Base-by-base conservation (phyloP, 192 early-diverging fungal genomes). In the Cladochytrium replicatum region DNA sequence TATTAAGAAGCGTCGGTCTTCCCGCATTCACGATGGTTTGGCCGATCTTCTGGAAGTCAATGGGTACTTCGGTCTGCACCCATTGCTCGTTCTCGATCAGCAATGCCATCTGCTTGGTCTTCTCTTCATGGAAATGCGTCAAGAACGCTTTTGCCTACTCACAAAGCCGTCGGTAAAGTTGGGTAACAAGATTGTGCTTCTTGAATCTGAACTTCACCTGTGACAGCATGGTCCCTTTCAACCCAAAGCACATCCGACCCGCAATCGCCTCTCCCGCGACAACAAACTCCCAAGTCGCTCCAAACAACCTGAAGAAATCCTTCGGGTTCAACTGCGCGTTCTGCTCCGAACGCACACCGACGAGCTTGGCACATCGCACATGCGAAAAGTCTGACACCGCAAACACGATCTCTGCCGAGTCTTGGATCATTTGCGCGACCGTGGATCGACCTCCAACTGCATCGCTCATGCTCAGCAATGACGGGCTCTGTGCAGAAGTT, bases 51-150 rank as follows among this genome's bases (percentile, higher is more conserved):
- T 99, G 96, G 45, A 93, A 99, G 49, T 95, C 92, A 46, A 83
- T 70, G 0, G 93, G 91, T n/a, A 99, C 87, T 47, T 87, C 87
- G 7, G 86, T 80, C 55, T 88, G 88, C 21, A 75, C 69, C 96
- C 96, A 99, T 66, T 93, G 89, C 59, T 99, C 96, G 60, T 88
- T 94, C 53, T 97, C 96, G 44, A 99, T 81, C 8, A 95, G 68
- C 15, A 87, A 63, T 8, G 82, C 77, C 17, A 89, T 70, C 61
- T 97, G 91, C 30, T 86, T 91, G 29, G 77, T 71, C 48, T 86
- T 87, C 57, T 94, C 91, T 46, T 88, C 86, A 46, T 99, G 96
- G 50, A 99, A 99, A 61, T 94, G 84, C 39, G 67, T 75, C 15
- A 99, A 45, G 58, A 93, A 96, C 15, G 87, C 75, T 61, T 93